Base-by-base conservation (phyloP, 2,329 filamentous ascomycete genomes). In the Microsporum canis region DNA sequence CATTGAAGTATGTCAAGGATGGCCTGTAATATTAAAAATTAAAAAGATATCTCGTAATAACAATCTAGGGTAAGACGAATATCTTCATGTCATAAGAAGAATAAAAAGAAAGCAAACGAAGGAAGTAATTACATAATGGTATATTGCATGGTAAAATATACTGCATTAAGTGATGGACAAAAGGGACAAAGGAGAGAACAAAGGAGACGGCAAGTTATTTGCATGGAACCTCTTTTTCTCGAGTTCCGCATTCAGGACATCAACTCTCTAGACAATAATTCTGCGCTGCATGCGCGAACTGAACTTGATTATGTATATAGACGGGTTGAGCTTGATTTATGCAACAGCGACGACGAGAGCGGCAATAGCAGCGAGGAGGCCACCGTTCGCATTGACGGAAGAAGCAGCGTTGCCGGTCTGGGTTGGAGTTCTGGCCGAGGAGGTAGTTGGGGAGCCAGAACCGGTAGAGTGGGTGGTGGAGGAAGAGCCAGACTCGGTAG, bases 391-490 rank as follows among this genome's bases (percentile, higher is more conserved):
- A 63, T 63, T 64, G 64, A 62, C 63, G 53, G 63, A 58, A 49
- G 60, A 60, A 61, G 66, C 61, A 59, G 65, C 63, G 41, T 56
- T 62, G 64, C 66, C 69, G 67, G 51, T 58, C n/a, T 58, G 36
- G 27, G 57, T 51, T 14, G 39, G 56, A 41, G 39, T 5, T 5
- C 17, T 27, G 23, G 56, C 31, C 23, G 45, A 31, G 5, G 6
- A 27, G 58, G 58, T 59, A 10, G 31, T 5, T 10, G 41, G 12
- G 39, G 57, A 12, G 36, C 23, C 23, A 34, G 59, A 33, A 5
- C 39, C 17, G 8, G 39, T 43, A 34, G 36, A 41, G 39, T 58
- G 23, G 29, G 27, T 34, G 39, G 29, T 41, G n/a, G 39, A 36
- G 5, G 34, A n/a, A 41, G 59, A 12, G 10, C 33, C 41, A 23